phyloP scores from a whole-genome alignment of 306 rosid genomes.

The Medicago arabica region DNA sequence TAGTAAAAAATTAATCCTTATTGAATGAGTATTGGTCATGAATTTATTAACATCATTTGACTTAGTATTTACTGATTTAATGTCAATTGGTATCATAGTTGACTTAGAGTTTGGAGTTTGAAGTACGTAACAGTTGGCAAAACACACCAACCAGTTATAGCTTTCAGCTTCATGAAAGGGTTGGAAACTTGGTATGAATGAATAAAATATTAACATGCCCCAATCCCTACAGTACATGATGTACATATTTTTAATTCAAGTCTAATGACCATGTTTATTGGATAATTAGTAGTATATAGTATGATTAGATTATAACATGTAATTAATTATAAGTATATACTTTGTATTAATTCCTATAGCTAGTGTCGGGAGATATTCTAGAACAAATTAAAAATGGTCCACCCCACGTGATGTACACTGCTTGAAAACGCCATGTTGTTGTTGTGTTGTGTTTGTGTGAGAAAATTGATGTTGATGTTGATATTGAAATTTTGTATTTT shows the following conservation, averaged over 20 bases:
- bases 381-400: slow-evolving; percentile 39
- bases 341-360: slow-evolving; percentile 8
- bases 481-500: too few relatives aligned
- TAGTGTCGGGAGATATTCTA: slow-evolving; percentile 7
- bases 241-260: slow-evolving; percentile 28
- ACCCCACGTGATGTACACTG: slow-evolving; percentile 46
- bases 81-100: slow-evolving; percentile 26
- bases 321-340: slow-evolving; percentile 4
- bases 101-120: slow-evolving; percentile 19
- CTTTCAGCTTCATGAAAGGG: slow-evolving; percentile 43
- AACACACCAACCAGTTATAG: slow-evolving; percentile 21
- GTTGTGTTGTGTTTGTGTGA: background rate
- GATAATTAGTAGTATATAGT: slow-evolving; percentile 29
- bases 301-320: background rate
- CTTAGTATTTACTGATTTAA: slow-evolving; percentile 33
- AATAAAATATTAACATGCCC: slow-evolving; percentile 8
- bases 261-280: slow-evolving; percentile 43
- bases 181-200: slow-evolving; percentile 38
- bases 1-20: background rate
- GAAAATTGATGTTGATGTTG: too few relatives aligned
- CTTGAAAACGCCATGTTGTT: slow-evolving; percentile 15
- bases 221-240: background rate
- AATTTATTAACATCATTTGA: slow-evolving; percentile 36
- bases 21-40: background rate
- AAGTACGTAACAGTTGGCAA: slow-evolving; percentile 40